Evolutionary conservation across 2,329 filamentous ascomycete species (phyloP).

Genomic region (Xenoacremonium recifei): DNA sequence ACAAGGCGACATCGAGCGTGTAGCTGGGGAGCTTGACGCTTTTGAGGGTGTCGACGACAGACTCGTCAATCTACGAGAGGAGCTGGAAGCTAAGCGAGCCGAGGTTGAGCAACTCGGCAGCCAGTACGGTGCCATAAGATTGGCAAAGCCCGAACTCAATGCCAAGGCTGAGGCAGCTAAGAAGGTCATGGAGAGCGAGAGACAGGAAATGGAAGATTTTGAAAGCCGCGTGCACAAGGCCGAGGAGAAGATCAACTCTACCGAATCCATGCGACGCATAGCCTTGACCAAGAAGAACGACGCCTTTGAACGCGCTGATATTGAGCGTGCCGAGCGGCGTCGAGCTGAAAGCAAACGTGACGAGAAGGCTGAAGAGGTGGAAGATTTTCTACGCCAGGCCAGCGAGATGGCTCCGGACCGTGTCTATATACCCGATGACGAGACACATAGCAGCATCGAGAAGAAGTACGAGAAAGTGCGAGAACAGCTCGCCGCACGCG

Average conservation of each 20-base stretch:
- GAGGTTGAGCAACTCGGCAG: constrained; percentile 49
- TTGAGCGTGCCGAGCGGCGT: constrained; percentile 44
- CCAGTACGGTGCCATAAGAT: constrained; percentile 52
- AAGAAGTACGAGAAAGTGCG: constrained; percentile 54
- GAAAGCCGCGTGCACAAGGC: constrained; percentile 54
- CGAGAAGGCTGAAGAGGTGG: constrained; percentile 45
- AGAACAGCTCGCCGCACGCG: constrained; percentile 57
- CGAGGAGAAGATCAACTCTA: constrained; percentile 49
- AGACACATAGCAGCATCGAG: constrained; percentile 58
- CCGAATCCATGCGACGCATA: constrained; percentile 48
- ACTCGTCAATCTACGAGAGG: constrained; percentile 56
- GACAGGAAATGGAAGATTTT: constrained; percentile 38
- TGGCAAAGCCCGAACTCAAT: constrained; percentile 50
- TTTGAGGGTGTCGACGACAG: constrained; percentile 67
- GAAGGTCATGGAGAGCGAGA: constrained; percentile 30
- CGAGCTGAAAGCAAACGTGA: constrained; percentile 47
- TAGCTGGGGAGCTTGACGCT: constrained; percentile 60
- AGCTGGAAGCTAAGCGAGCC: constrained; percentile 55
- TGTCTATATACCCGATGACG: constrained; percentile 61
- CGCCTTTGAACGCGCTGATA: constrained; percentile 51
- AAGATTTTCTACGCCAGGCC: constrained; percentile 56
- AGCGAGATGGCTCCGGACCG: constrained; percentile 50
- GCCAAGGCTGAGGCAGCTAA: constrained; percentile 40
- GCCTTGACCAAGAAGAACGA: constrained; percentile 62
- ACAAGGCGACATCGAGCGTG: constrained; percentile 54